Evolutionary conservation across 1,139 yeast genomes (phyloP).

Genomic region (Hansenula anomala): DNA sequence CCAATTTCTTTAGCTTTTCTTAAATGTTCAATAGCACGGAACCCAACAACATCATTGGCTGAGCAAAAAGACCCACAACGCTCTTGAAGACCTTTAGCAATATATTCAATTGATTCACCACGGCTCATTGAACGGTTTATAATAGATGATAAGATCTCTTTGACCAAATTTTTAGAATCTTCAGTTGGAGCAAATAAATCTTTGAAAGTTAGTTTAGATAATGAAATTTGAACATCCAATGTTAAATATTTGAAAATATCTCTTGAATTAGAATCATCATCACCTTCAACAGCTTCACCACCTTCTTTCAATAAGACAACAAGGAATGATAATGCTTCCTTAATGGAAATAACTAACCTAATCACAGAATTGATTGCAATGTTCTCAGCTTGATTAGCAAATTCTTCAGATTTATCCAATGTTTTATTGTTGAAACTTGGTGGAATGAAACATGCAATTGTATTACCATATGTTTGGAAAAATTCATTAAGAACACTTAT

Average conservation of each 20-base stretch:
- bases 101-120: slow-evolving; percentile 91
- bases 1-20: slow-evolving; percentile 82
- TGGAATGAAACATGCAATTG: slow-evolving; percentile 57
- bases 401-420: slow-evolving; percentile 38
- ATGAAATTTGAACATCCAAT: slow-evolving; percentile 59
- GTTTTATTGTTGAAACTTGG: slow-evolving; percentile 35
- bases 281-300: slow-evolving; percentile 40
- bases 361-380: slow-evolving; percentile 79
- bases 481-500: slow-evolving; percentile 48
- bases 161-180: slow-evolving; percentile 62
- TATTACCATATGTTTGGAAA: slow-evolving; percentile 52
- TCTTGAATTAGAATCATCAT: slow-evolving; percentile 37
- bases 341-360: slow-evolving; percentile 70
- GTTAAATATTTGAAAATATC: slow-evolving; percentile 71
- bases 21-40: slow-evolving; percentile 89
- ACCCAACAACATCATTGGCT: slow-evolving; percentile 86
- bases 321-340: slow-evolving; percentile 86
- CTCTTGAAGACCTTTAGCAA: slow-evolving; percentile 83
- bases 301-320: slow-evolving; percentile 79
- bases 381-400: slow-evolving; percentile 87
- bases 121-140: slow-evolving; percentile 83
- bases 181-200: slow-evolving; percentile 71
- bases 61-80: slow-evolving; percentile 96
- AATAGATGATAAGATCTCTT: slow-evolving; percentile 82
- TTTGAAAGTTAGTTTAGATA: slow-evolving; percentile 63